A percentile compares a stretch with the other conserved stretches of the same genome.
These are phyloP conservation scores for Dryadomyces quercus-mongolicae DNA, from an alignment of 2,329 filamentous ascomycete genomes.

Conservation along the genomic window DNA sequence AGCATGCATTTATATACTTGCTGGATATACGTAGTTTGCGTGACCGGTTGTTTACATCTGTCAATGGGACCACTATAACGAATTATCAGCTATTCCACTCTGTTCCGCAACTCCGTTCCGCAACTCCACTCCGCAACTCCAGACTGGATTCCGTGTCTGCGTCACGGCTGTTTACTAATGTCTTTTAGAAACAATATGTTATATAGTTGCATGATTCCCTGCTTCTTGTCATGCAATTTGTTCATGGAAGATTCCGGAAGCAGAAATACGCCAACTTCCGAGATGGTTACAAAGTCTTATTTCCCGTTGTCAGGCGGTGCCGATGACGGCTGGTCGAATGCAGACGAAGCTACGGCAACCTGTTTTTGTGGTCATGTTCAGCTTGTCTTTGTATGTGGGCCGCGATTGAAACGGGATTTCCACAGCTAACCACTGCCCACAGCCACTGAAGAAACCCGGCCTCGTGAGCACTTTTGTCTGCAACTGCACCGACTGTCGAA, in stretches of 20 bases:
- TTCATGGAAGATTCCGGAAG: too few relatives aligned
- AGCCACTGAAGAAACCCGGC: conserved; percentile 30
- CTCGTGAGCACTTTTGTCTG: conserved; percentile 42
- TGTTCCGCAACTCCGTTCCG: conserved; percentile 2
- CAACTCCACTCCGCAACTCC: not conserved
- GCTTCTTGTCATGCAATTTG: too few relatives aligned
- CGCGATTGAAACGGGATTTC: too few relatives aligned
- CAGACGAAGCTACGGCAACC: conserved; percentile 39
- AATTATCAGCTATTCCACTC: not conserved
- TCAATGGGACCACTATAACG: too few relatives aligned
- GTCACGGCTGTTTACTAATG: not conserved
- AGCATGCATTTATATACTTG: not conserved
- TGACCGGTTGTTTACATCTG: too few relatives aligned
- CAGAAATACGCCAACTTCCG: not conserved
- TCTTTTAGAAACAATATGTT: not conserved
- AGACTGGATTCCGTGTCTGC: not conserved
- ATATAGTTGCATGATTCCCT: too few relatives aligned
- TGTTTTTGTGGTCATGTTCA: conserved; percentile 47
- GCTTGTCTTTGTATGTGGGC: conserved; percentile 24
- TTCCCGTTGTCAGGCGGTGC: conserved; percentile 27
- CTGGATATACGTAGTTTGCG: too few relatives aligned
- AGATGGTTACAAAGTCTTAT: conserved; percentile 10
- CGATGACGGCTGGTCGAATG: conserved; percentile 19
- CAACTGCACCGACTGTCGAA: conserved; percentile 49
- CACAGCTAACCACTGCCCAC: conserved; percentile 11